phyloP scores from a whole-genome alignment of 768 basidiomycete species.

The Boletus barrowsii region DNA sequence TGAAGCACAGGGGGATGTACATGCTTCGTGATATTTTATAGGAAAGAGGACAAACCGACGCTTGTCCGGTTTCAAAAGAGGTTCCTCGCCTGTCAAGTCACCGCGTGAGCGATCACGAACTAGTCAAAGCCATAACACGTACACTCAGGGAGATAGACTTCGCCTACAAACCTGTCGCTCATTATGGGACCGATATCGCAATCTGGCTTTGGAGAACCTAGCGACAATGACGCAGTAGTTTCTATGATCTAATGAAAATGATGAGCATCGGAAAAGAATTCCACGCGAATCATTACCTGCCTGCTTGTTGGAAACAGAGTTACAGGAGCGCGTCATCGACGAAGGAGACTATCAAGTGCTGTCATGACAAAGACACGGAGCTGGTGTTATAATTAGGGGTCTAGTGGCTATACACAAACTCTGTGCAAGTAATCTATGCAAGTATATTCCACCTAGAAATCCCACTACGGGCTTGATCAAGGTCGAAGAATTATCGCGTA shows the following conservation, averaged over 20 bases:
- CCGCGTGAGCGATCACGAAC: not conserved
- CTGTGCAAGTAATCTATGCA: no score
- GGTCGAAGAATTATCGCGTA: not conserved
- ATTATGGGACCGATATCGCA: not conserved
- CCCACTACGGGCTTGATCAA: no score
- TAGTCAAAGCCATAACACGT: not conserved
- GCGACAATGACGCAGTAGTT: slow-evolving; percentile 4
- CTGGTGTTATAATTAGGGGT: slow-evolving; percentile 7
- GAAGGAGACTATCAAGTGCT: not conserved
- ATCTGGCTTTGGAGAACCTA: not conserved
- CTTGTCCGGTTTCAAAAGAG: slow-evolving; percentile 72
- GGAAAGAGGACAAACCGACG: slow-evolving; percentile 90
- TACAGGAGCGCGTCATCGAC: not conserved
- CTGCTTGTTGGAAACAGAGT: not conserved
- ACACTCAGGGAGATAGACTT: slow-evolving; percentile 22
- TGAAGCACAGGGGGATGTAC: slow-evolving; percentile 15
- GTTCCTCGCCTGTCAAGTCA: slow-evolving; percentile 47
- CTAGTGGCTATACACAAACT: not conserved
- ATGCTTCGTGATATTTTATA: slow-evolving; percentile 85
- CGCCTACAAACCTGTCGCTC: slow-evolving; percentile 13
- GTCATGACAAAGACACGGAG: not conserved
- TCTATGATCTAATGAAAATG: slow-evolving; percentile 2
- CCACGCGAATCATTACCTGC: not conserved
- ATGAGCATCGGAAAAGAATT: not conserved
- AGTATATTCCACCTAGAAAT: no score